Conservation (phyloP, 306 rosid species). For the Prosopis cineraria region DNA sequence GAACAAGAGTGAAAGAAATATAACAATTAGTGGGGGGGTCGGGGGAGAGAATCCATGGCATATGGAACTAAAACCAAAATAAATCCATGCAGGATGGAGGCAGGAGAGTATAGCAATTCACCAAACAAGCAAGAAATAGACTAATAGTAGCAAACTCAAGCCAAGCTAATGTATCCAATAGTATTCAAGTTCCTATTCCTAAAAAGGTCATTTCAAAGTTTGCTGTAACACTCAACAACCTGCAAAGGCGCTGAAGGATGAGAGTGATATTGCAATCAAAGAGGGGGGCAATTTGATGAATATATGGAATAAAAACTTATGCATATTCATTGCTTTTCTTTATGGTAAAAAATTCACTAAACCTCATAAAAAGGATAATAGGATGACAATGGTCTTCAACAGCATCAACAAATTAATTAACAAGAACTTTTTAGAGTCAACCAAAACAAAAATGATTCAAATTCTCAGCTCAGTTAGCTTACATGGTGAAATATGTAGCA, state of each 20-base stretch:
- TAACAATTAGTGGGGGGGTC: background rate
- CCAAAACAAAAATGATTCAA: background rate
- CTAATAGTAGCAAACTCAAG: background rate
- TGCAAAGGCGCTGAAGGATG: background rate
- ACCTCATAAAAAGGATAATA: background rate
- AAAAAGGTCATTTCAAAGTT: background rate
- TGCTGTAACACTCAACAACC: background rate
- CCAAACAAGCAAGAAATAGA: conserved; percentile 1
- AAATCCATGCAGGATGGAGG: background rate
- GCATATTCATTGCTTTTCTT: background rate
- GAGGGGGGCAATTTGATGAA: background rate
- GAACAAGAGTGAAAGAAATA: background rate
- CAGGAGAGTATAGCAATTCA: background rate
- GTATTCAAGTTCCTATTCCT: background rate
- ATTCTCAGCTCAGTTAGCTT: conserved; percentile 42
- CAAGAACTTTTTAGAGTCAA: conserved; percentile 2
- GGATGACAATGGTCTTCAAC: background rate
- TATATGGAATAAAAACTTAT: background rate
- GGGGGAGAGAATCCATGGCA: background rate
- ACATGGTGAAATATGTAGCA: conserved; percentile 99
- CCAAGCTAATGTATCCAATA: background rate
- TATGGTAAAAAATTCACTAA: background rate
- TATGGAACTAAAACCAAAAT: background rate
- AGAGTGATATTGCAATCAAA: conserved; percentile 21
- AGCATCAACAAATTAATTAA: conserved; percentile 10